Percentiles rank a stretch among this genome's conserved stretches.
Evolutionary conservation across 1,139 yeast species (phyloP).

Genomic region (Taiozyma sp.): DNA sequence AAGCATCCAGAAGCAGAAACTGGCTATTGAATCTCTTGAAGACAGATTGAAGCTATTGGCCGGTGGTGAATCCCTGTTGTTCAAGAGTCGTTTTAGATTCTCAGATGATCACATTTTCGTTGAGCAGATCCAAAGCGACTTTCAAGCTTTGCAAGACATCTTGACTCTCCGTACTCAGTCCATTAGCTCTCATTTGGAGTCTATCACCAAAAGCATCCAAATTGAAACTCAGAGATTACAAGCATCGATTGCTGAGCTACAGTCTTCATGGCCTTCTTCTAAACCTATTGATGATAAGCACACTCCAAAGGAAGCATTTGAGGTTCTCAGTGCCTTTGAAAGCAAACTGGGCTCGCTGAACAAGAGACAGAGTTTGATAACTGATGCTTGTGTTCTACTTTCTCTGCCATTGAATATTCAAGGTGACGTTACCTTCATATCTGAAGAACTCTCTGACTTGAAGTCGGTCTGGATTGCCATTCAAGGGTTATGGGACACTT

Average conservation of each 20-base stretch:
- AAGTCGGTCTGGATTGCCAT: conserved; percentile 65
- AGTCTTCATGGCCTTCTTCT: conserved; percentile 43
- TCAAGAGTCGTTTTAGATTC: conserved; percentile 42
- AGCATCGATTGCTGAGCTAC: conserved; percentile 28
- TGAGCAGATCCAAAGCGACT: conserved; percentile 59
- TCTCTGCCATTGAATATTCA: conserved; percentile 32
- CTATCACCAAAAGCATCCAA: conserved; percentile 39
- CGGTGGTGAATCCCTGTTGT: conserved; percentile 42
- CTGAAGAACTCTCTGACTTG: conserved; percentile 54
- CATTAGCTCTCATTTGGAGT: conserved; percentile 41
- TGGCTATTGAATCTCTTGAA: conserved; percentile 30
- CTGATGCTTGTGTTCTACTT: conserved; percentile 40
- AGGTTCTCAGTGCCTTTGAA: conserved; percentile 41
- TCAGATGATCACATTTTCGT: conserved; percentile 54
- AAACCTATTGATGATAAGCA: conserved; percentile 45
- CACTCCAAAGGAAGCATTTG: conserved; percentile 49
- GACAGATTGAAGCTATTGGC: conserved; percentile 25
- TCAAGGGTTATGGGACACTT: conserved; percentile 47
- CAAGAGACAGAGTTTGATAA: conserved; percentile 28
- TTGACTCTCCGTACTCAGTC: conserved; percentile 33
- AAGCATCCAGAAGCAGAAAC: conserved; percentile 27
- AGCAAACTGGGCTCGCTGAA: conserved; percentile 23
- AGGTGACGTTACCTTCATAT: conserved; percentile 30
- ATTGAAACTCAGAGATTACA: conserved; percentile 38
- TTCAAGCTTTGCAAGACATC: conserved; percentile 41